phyloP scores from a whole-genome alignment of 306 rosid species.

The Trifolium fragiferum region DNA sequence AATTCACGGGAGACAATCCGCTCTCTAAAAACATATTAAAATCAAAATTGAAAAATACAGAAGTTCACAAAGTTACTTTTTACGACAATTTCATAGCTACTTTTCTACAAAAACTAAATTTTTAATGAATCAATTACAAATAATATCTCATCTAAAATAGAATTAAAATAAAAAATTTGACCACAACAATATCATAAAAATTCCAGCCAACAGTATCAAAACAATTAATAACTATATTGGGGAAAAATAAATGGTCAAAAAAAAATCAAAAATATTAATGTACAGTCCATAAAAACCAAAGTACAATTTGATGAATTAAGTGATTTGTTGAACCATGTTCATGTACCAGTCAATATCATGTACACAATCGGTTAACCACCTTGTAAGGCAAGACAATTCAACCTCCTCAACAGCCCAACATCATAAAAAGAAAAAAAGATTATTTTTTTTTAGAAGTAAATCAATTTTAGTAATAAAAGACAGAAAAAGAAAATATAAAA shows the following conservation, averaged over 20 bases:
- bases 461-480: neutral
- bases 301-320: neutral
- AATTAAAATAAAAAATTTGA: too few species aligned
- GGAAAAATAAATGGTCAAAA: neutral
- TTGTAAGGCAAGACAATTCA: slow-evolving; percentile 10
- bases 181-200: too few species aligned
- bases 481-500: neutral
- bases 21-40: too few species aligned
- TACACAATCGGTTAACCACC: neutral
- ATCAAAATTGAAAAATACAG: too few species aligned
- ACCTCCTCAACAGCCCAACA: neutral
- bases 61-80: too few species aligned
- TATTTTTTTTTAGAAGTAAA: neutral
- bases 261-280: neutral
- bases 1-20: too few species aligned
- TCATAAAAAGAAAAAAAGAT: neutral
- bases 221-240: too few species aligned
- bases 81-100: too few species aligned
- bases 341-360: slow-evolving; percentile 18
- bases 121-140: too few species aligned
- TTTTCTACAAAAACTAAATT: too few species aligned
- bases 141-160: too few species aligned
- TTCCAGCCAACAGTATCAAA: too few species aligned
- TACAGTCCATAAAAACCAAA: neutral
- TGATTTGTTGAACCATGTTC: slow-evolving; percentile 21